These are phyloP conservation scores for Talaromyces proteolyticus DNA, from an alignment of 495 filamentous ascomycete genomes.

Conservation along the genomic window DNA sequence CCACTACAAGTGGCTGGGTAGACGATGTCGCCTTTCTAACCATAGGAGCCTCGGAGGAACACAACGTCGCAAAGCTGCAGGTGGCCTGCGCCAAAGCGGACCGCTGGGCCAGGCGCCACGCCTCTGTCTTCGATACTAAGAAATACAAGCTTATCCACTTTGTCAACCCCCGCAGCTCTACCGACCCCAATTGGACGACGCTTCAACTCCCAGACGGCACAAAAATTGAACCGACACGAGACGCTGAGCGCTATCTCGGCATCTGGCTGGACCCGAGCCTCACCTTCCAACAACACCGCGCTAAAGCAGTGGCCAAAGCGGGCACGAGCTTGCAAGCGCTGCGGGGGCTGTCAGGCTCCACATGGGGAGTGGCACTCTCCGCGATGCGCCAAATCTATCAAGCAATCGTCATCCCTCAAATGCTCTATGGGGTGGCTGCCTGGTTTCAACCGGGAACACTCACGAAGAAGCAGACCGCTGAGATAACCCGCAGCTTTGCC, in stretches of 20 bases:
- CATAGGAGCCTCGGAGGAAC: neutral
- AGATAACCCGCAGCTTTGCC: constrained; percentile 1
- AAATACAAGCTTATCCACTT: constrained; percentile 15
- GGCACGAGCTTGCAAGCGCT: constrained; percentile 8
- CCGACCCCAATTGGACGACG: neutral
- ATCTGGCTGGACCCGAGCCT: constrained; percentile 15
- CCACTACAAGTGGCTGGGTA: constrained; percentile 8
- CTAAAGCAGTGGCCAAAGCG: constrained; percentile 9
- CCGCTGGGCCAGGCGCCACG: constrained; percentile 9
- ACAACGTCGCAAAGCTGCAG: constrained; percentile 4
- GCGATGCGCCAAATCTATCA: constrained; percentile 11
- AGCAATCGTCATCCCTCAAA: constrained; percentile 13
- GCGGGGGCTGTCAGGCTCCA: constrained; percentile 8
- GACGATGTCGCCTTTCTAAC: constrained; percentile 13
- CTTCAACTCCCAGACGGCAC: neutral
- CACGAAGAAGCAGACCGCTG: neutral
- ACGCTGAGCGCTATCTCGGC: constrained; percentile 4
- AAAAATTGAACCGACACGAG: neutral
- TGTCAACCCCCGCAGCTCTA: constrained; percentile 2
- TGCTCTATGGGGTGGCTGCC: constrained; percentile 11
- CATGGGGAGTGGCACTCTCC: constrained; percentile 9
- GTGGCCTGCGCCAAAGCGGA: neutral
- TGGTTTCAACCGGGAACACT: constrained; percentile 1
- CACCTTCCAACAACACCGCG: constrained; percentile 5
- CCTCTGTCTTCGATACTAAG: constrained; percentile 10